Conservation (phyloP, 1,284 basidiomycete genomes). For the Boletus mariae region DNA sequence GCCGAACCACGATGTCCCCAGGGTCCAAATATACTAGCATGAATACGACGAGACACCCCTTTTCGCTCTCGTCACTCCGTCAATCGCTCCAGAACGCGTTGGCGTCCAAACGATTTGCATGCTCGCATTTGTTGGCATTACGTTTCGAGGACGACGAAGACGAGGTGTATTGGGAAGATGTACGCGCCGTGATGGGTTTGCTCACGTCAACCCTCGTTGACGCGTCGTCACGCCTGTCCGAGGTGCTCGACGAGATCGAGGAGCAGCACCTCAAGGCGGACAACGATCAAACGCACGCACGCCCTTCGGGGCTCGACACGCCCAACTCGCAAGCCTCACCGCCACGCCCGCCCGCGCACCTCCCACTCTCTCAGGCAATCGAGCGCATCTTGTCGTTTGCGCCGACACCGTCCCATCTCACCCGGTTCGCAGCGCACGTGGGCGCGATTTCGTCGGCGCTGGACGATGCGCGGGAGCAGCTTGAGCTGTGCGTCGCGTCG, state of each 20-base stretch:
- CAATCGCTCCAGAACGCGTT: conserved; percentile 59
- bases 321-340: conserved; percentile 14
- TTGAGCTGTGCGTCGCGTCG: conserved; percentile 55
- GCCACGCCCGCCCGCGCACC: conserved; percentile 1
- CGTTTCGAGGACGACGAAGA: conserved; percentile 63
- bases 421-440: conserved; percentile 67
- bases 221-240: conserved; percentile 53
- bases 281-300: conserved; percentile 8
- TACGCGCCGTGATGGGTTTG: conserved; percentile 65
- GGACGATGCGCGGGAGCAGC: conserved; percentile 60
- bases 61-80: conserved; percentile 60
- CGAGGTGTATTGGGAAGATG: conserved; percentile 77
- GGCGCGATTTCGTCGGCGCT: conserved; percentile 63
- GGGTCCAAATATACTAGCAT: conserved; percentile 57
- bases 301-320: conserved; percentile 8
- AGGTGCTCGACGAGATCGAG: conserved; percentile 58
- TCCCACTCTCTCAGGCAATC: conserved; percentile 29
- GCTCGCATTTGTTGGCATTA: conserved; percentile 70
- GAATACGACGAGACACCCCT: conserved; percentile 57
- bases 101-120: conserved; percentile 68
- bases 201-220: conserved; percentile 64
- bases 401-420: conserved; percentile 61
- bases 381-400: conserved; percentile 50
- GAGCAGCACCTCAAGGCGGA: conserved; percentile 21
- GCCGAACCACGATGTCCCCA: conserved; percentile 38